phyloP scores from a whole-genome alignment of 164 flowering plant species.

The Cinnamomum chago region DNA sequence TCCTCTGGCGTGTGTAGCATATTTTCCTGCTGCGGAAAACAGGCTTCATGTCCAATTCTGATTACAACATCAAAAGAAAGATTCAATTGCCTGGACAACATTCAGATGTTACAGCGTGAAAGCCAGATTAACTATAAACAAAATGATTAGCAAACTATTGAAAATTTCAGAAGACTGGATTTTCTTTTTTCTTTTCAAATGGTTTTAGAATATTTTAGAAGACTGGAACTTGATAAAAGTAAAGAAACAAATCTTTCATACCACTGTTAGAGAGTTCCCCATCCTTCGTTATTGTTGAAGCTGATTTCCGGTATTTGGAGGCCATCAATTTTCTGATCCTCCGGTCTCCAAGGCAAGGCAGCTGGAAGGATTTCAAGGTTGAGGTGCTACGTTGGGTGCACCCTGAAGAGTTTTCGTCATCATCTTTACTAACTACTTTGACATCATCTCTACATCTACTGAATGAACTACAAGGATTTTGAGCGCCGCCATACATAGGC shows the following conservation, averaged over 20 bases:
- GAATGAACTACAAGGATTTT: slow-evolving; percentile 28
- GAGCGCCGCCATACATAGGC: slow-evolving; percentile 31
- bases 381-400: slow-evolving; percentile 57
- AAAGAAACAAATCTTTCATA: slow-evolving; percentile 19
- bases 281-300: slow-evolving; percentile 47
- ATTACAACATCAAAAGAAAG: slow-evolving; percentile 14
- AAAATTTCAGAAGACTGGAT: neutral
- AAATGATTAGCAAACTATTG: neutral
- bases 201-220: neutral
- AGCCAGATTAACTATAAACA: neutral
- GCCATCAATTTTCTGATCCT: slow-evolving; percentile 64
- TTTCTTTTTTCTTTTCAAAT: too few species aligned
- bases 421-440: slow-evolving; percentile 76
- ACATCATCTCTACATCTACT: slow-evolving; percentile 39
- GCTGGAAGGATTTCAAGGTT: slow-evolving; percentile 35
- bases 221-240: neutral
- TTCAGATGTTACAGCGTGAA: neutral
- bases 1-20: slow-evolving; percentile 52
- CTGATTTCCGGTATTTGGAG: slow-evolving; percentile 57
- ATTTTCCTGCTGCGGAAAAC: slow-evolving; percentile 40
- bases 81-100: neutral
- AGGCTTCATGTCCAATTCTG: slow-evolving; percentile 48
- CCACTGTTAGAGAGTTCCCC: slow-evolving; percentile 41
- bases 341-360: slow-evolving; percentile 50
- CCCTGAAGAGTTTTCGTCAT: slow-evolving; percentile 89